phyloP scores from a whole-genome alignment of 768 basidiomycete species.

The Termitomyces sp. region DNA sequence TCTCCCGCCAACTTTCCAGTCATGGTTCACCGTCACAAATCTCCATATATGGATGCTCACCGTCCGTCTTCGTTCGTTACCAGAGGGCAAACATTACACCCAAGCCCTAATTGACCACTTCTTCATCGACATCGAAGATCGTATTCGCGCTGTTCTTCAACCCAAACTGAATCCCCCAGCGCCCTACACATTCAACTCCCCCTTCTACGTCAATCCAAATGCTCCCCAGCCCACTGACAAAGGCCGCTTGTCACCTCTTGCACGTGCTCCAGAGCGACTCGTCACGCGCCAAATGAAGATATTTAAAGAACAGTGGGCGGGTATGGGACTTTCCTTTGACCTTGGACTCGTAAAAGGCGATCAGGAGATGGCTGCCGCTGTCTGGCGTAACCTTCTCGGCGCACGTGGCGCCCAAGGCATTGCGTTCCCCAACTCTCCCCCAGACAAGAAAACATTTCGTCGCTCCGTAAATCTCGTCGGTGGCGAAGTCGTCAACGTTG shows the following conservation, averaged over 20 bases:
- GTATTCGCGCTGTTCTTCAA: slow-evolving; percentile 76
- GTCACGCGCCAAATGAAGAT: slow-evolving; percentile 88
- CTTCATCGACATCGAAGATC: slow-evolving; percentile 90
- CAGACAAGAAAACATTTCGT: slow-evolving; percentile 34
- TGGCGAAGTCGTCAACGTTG: slow-evolving; percentile 55
- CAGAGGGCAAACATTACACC: slow-evolving; percentile 62
- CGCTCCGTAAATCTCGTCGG: slow-evolving; percentile 70
- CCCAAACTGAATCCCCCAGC: slow-evolving; percentile 36
- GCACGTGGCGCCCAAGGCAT: slow-evolving; percentile 78
- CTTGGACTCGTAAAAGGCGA: slow-evolving; percentile 73
- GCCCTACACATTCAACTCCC: slow-evolving; percentile 42
- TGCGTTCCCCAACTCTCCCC: slow-evolving; percentile 24
- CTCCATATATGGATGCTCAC: slow-evolving; percentile 90
- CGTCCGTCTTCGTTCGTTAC: slow-evolving; percentile 83
- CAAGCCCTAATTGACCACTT: slow-evolving; percentile 91
- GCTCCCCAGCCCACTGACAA: slow-evolving; percentile 16
- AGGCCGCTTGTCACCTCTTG: slow-evolving; percentile 19
- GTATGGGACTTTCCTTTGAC: slow-evolving; percentile 75
- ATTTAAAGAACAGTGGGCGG: slow-evolving; percentile 88
- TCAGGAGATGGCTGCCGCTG: slow-evolving; percentile 75
- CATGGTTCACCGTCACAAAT: slow-evolving; percentile 94
- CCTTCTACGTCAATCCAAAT: slow-evolving; percentile 46
- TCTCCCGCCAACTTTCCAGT: slow-evolving; percentile 91
- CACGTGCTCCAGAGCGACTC: slow-evolving; percentile 67
- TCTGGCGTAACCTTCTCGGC: slow-evolving; percentile 92